These are phyloP conservation scores for Acephala macrosclerotiorum DNA, from an alignment of 2,329 filamentous ascomycete genomes.

Conservation along the genomic window DNA sequence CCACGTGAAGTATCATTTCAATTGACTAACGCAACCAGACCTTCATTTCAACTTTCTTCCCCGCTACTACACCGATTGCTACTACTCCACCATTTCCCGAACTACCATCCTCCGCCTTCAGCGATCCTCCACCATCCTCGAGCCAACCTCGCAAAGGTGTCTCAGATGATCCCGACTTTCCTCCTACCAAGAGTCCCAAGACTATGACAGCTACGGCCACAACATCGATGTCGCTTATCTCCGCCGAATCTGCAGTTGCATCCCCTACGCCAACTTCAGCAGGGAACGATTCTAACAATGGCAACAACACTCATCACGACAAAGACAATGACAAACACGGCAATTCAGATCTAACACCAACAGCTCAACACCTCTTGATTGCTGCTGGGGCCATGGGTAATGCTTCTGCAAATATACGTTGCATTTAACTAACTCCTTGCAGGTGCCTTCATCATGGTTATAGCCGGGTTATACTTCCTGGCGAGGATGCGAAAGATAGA, in stretches of 20 bases:
- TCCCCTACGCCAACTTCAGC: conserved; percentile 4
- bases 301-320: background rate
- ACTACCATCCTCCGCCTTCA: conserved; percentile 2
- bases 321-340: conserved; percentile 14
- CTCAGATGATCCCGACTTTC: conserved; percentile 20
- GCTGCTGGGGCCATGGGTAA: conserved; percentile 41
- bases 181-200: background rate
- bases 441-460: conserved; percentile 42
- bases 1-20: too few species aligned
- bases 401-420: background rate
- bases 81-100: conserved; percentile 8
- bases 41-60: conserved; percentile 24
- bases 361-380: conserved; percentile 40
- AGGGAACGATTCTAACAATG: conserved; percentile 11
- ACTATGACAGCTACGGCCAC: conserved; percentile 20
- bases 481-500: conserved; percentile 36
- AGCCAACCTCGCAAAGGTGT: conserved; percentile 32
- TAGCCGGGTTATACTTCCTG: conserved; percentile 38
- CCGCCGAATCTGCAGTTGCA: conserved; percentile 10
- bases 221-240: conserved; percentile 17
- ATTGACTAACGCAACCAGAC: conserved; percentile 26
- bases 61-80: conserved; percentile 12
- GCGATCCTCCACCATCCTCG: conserved; percentile 13
- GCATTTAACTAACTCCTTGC: conserved; percentile 12
- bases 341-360: conserved; percentile 29